Conservation (phyloP, 495 filamentous ascomycete species). For the Podospora pseudocomata region DNA sequence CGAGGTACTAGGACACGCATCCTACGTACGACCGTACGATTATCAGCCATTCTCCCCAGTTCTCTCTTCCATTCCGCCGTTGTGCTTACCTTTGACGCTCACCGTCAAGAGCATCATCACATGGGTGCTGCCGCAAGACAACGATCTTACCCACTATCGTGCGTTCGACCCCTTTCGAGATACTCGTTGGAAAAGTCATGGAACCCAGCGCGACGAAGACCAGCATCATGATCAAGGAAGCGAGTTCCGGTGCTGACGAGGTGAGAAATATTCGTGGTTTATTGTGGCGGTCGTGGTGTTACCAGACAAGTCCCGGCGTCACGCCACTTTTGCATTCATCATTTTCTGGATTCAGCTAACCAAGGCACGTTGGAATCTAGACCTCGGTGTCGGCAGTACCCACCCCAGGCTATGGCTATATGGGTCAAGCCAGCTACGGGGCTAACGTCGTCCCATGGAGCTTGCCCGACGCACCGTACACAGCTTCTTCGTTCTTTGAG, state of each 20-base stretch:
- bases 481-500: conserved; percentile 11
- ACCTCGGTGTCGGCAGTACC: background rate
- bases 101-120: background rate
- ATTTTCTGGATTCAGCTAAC: background rate
- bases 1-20: background rate
- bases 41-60: background rate
- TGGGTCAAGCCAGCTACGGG: background rate
- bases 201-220: conserved; percentile 8
- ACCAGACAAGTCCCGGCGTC: background rate
- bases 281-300: background rate
- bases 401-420: conserved; percentile 4
- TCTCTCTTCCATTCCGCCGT: background rate
- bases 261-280: background rate
- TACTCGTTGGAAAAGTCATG: background rate
- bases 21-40: background rate
- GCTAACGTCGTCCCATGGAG: conserved; percentile 12
- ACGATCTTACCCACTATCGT: conserved; percentile 1
- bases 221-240: background rate
- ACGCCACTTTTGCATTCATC: conserved; percentile 2
- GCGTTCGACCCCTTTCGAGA: conserved; percentile 6
- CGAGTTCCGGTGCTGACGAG: conserved; percentile 1
- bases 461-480: conserved; percentile 5
- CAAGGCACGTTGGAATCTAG: background rate
- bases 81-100: background rate
- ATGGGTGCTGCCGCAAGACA: conserved; percentile 3